Evolutionary conservation across 1,139 yeast species (phyloP).

Genomic region (Hyphopichia buzzinii): DNA sequence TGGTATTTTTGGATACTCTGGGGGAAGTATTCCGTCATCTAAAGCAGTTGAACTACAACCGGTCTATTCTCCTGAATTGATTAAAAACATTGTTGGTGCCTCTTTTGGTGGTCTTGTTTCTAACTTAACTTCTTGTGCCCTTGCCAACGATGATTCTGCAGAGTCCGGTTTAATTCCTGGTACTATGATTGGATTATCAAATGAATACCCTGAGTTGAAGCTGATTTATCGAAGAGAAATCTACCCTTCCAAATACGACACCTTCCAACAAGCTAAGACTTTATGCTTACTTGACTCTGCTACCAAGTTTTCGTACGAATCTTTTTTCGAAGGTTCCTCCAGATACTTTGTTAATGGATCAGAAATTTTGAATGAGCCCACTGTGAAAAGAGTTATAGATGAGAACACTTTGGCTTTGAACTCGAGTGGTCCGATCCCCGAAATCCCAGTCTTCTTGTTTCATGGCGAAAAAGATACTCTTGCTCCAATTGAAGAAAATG

Average conservation of each 20-base stretch:
- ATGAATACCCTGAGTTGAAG: constrained; percentile 6
- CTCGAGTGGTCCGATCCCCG: constrained; percentile 10
- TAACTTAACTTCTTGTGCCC: constrained; percentile 12
- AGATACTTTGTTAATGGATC: constrained; percentile 8
- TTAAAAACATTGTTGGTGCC: constrained; percentile 13
- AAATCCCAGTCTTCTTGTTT: constrained; percentile 21
- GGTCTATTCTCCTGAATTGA: constrained; percentile 20
- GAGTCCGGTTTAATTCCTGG: constrained; percentile 16
- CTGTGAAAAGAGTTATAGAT: constrained; percentile 4
- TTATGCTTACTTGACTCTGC: constrained; percentile 11
- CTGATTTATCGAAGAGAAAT: constrained; percentile 7
- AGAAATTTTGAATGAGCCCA: constrained; percentile 1
- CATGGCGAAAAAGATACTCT: constrained; percentile 19
- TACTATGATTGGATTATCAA: constrained; percentile 15
- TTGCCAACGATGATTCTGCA: constrained; percentile 12
- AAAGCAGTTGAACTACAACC: constrained; percentile 38
- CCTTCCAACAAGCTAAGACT: constrained; percentile 13
- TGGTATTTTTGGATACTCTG: constrained; percentile 39
- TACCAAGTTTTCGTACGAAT: constrained; percentile 9
- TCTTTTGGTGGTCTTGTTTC: constrained; percentile 20
- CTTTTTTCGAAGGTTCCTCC: constrained; percentile 16
- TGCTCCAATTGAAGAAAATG: constrained; percentile 13
- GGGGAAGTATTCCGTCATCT: constrained; percentile 37
- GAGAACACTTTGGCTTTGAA: constrained; percentile 7
- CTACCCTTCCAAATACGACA: constrained; percentile 5